Base-by-base conservation (phyloP, 2,329 filamentous ascomycete species). In the Aspergillus sp. region DNA sequence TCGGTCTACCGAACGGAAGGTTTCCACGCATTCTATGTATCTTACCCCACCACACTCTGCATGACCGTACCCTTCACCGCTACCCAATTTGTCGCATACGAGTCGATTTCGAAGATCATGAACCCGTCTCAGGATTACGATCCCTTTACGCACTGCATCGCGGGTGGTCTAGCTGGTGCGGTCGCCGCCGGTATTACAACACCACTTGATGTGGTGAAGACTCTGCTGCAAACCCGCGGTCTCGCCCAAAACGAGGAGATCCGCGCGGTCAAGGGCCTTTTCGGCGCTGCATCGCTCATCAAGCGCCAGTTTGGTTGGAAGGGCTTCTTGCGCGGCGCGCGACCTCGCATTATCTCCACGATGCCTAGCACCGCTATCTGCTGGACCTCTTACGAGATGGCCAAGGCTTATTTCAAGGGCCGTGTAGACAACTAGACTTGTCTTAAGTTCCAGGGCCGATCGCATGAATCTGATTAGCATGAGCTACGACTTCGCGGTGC, bases 341-440 rank as follows among this genome's bases (percentile, higher is more conserved):
- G 91, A 70, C 95, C 95, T 51, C 86, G 95, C 72, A 90, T 99
- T 52, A 89, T 99, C 65, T 97, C 93, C 11, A 97, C 95, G 1
- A 98, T 98, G 91, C 95, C 95, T 22, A 97, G 93, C 80, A 99
- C 95, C 38, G 95, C 95, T n/a, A 99, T 99, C 74, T 99, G 95
- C 84, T 99, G 95, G 85, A 85, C 84, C 52, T 87, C 86, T 49
- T 89, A 89, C 69, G 87, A 89, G 74, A 87, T 89, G 81, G 87
- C 87, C 47, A 89, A 89, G 77, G 86, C 87, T 13, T 89, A 89
- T 75, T 89, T 89, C 77, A 87, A 87, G 70, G 66, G 76, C 59
- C 78, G 74, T 68, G 68, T 62, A 41, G 61, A 68, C 43, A 69
- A 71, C 47, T 71, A 71, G 68, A 57, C 38, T 41, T 43, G 54